A percentile compares a stretch with the other conserved stretches of the same genome.
Conservation (phyloP, 768 basidiomycete genomes). For the Psilocybe sp. region DNA sequence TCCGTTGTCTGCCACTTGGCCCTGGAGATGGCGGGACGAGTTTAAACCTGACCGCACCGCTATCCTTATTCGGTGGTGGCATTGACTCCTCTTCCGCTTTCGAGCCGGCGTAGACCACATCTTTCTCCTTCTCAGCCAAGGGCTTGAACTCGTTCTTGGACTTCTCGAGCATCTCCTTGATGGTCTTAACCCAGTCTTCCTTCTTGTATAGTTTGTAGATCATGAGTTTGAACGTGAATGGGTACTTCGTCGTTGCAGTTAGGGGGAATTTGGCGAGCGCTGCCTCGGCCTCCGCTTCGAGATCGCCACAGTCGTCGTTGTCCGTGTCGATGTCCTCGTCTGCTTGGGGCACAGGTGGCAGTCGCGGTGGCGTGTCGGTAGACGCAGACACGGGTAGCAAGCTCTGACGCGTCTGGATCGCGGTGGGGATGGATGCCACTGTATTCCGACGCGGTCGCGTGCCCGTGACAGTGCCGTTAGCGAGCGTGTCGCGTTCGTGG, state of each 20-base stretch:
- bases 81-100: conserved; percentile 13
- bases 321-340: conserved; percentile 8
- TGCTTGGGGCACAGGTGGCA: background rate
- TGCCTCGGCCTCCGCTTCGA: conserved; percentile 8
- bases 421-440: conserved; percentile 18
- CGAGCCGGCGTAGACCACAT: conserved; percentile 12
- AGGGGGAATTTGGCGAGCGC: conserved; percentile 40
- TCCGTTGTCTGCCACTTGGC: conserved; percentile 10
- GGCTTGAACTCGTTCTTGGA: conserved; percentile 59
- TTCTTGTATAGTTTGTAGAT: conserved; percentile 61
- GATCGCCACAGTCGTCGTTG: conserved; percentile 19
- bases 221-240: conserved; percentile 68
- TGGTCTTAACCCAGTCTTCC: conserved; percentile 57
- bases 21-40: conserved; percentile 14
- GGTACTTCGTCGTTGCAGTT: conserved; percentile 35
- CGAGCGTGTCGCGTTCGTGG: background rate
- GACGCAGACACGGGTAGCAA: too few species aligned
- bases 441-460: conserved; percentile 23
- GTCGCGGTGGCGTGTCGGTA: background rate
- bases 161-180: conserved; percentile 48
- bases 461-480: background rate
- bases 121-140: conserved; percentile 35
- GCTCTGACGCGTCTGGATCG: background rate
- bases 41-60: conserved; percentile 25
- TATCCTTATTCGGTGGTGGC: conserved; percentile 2